Evolutionary conservation across 257 asterid species (phyloP), one percentile per base, ranked within the genome.

Genomic region (Sherardia arvensis): DNA sequence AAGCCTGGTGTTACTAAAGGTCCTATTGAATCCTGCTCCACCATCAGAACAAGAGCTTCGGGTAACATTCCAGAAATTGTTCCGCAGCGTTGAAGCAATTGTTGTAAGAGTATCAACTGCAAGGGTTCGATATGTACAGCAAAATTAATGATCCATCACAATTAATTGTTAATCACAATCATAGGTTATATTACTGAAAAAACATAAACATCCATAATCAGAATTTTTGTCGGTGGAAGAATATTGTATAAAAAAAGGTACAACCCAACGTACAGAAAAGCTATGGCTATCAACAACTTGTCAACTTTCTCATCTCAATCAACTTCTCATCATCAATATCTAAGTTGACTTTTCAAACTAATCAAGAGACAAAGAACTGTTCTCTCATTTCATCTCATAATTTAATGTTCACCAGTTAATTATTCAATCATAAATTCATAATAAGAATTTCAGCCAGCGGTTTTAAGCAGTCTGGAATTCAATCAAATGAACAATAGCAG

Each of bases 31-130:
- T 62, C 73, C 87, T 32, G 14, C 36, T n/a, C n/a, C n/a, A 2
- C 72, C 51, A 20, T 43, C 77, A 0, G 1, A 67, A 79, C 97
- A 92, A 56, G 96, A 82, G 45, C 51, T 62, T 65, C 54, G 72
- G 11, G 62, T 76, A 66, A 87, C 63, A 66, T 68, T 73, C 96
- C 97, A 87, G 69, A 74, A 18, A 34, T 23, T 58, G 79, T 76
- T 92, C 20, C 47, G 75, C 65, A 89, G 84, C 79, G 72, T 80
- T 15, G 80, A 69, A 1, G 95, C 78, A 76, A 92, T 85, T 18
- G 79, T 76, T 77, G 33, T 65, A 62, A 92, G 90, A 73, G 66
- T 71, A 72, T 57, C 58, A 38, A 92, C 97, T 92, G 93, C 66
- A 27, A n/a, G 81, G 38, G 12, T 48, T 64, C n/a, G 29, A 28